Evolutionary conservation across 352 stramenopile species (phyloP).

Genomic region (Blastocystis sp.): DNA sequence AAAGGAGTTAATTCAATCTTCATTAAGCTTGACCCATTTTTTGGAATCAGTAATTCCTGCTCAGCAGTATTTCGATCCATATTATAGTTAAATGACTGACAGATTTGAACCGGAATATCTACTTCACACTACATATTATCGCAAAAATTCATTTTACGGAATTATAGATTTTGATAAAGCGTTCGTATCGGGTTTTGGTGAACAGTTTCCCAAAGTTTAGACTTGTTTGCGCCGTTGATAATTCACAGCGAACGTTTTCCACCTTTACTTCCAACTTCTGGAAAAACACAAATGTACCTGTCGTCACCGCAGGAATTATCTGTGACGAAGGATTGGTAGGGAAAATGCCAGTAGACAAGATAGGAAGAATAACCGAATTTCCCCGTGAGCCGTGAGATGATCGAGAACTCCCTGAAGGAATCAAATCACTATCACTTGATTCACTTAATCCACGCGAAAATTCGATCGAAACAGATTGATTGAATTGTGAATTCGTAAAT

Average conservation of each 20-base stretch:
- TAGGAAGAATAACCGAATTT: not conserved
- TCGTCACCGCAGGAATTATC: not conserved
- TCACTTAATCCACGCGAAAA: not conserved
- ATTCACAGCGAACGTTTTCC: not conserved
- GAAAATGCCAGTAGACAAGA: not conserved
- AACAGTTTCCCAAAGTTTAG: constrained; percentile 44
- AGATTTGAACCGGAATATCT: not conserved
- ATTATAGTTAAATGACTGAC: constrained; percentile 51
- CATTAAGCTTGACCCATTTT: not conserved
- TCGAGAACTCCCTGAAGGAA: not conserved
- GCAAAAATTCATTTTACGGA: not conserved
- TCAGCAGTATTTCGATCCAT: not conserved
- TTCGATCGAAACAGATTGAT: not conserved
- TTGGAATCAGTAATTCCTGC: not conserved
- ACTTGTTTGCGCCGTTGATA: constrained; percentile 7
- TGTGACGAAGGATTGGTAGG: not conserved
- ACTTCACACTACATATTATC: not conserved
- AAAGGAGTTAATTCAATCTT: not conserved
- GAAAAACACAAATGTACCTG: not conserved
- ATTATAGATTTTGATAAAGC: not conserved
- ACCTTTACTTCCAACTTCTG: not conserved
- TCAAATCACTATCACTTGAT: not conserved
- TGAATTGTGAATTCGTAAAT: not conserved
- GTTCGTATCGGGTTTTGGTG: constrained; percentile 23
- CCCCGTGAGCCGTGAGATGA: not conserved